Percentiles rank a stretch among this genome's conserved stretches.
phyloP scores from a whole-genome alignment of 192 early-diverging fungal species.

The Obelidium mucronatum region DNA sequence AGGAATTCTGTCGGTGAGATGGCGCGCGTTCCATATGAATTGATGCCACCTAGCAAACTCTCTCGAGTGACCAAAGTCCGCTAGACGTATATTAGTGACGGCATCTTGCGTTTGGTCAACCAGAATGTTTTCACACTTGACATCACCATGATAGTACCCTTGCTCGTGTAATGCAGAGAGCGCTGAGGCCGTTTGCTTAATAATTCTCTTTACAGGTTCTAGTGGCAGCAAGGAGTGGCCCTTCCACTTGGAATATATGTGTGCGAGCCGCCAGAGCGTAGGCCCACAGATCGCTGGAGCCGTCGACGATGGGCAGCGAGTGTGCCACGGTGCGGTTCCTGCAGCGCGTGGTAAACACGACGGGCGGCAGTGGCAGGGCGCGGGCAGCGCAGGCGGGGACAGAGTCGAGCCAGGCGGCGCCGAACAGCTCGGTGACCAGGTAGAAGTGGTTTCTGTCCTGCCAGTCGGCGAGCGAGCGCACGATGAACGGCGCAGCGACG shows the following conservation, averaged over 20 bases:
- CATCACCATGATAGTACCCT: constrained; percentile 20
- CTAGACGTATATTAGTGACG: background rate
- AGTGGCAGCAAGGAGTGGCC: background rate
- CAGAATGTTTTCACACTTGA: constrained; percentile 28
- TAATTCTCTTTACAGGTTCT: background rate
- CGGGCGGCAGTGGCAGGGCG: background rate
- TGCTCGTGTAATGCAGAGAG: background rate
- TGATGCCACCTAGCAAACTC: background rate
- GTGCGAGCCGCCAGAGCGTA: background rate
- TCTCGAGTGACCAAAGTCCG: constrained; percentile 34
- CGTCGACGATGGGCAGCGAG: background rate
- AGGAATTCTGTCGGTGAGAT: constrained; percentile 30
- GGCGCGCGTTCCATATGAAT: constrained; percentile 23
- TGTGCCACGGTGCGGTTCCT: background rate
- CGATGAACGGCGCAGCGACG: background rate
- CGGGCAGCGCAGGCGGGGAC: no score
- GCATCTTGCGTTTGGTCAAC: background rate
- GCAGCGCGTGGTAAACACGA: background rate
- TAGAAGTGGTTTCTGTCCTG: constrained; percentile 32
- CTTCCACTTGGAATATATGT: background rate
- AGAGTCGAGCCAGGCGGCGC: background rate
- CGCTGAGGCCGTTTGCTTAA: background rate
- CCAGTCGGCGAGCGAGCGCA: background rate
- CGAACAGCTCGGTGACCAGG: constrained; percentile 34
- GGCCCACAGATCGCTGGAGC: constrained; percentile 25